Evolutionary conservation across 176 grass and related monocot genomes (phyloP).

Genomic region (Carex kokanica): DNA sequence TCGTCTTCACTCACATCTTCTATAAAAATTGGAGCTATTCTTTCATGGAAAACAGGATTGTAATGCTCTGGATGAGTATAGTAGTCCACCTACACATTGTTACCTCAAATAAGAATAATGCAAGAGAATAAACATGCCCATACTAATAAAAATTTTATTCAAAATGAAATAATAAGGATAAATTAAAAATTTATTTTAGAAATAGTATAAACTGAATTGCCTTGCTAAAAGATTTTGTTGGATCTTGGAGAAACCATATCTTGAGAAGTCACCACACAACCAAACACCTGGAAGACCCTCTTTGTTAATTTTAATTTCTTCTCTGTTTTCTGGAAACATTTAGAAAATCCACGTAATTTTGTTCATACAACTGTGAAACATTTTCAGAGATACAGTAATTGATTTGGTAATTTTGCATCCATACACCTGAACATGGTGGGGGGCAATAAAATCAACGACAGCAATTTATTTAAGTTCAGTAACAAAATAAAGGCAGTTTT

Average conservation of each 20-base stretch:
- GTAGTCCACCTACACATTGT: slow-evolving; percentile 56
- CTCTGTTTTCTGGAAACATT: slow-evolving; percentile 42
- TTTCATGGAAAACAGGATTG: slow-evolving; percentile 79
- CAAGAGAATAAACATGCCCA: background rate
- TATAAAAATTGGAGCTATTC: slow-evolving; percentile 74
- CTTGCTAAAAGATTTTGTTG: slow-evolving; percentile 64
- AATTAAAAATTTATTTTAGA: background rate
- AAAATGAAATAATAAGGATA: slow-evolving; percentile 15
- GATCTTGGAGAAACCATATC: slow-evolving; percentile 93
- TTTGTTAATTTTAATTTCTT: slow-evolving; percentile 54
- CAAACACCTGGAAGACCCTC: slow-evolving; percentile 81
- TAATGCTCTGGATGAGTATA: slow-evolving; percentile 95
- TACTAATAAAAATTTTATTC: background rate
- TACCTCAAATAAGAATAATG: background rate
- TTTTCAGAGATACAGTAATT: background rate
- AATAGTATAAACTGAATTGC: slow-evolving; percentile 39
- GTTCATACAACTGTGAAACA: background rate
- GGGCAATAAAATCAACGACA: background rate
- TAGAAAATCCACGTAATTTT: slow-evolving; percentile 7
- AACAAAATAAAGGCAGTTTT: slow-evolving; percentile 7
- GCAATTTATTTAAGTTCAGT: background rate
- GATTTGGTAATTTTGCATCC: background rate
- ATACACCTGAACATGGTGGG: background rate
- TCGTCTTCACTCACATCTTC: too few relatives aligned
- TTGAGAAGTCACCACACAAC: slow-evolving; percentile 67